These are phyloP conservation scores for Neurospora intermedia DNA, from an alignment of 495 filamentous ascomycete genomes.

Conservation along the genomic window DNA sequence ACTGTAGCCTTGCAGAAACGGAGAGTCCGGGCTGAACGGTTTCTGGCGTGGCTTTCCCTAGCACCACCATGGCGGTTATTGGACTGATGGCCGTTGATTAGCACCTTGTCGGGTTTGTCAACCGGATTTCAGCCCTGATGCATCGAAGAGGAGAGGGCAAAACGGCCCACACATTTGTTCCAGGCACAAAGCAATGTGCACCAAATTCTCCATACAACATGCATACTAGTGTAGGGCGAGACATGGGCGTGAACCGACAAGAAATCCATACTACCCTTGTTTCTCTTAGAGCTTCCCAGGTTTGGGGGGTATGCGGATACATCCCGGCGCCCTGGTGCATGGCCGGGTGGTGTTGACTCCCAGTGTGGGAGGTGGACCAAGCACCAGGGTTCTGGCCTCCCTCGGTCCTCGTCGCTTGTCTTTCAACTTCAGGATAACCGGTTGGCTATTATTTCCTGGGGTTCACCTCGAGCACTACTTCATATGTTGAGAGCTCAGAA, in stretches of 20 bases:
- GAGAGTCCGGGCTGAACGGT: not conserved
- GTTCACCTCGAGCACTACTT: not conserved
- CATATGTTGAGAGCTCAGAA: not conserved
- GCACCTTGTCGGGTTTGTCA: not conserved
- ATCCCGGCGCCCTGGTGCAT: conserved; percentile 18
- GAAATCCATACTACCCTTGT: conserved; percentile 6
- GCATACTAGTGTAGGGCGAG: not conserved
- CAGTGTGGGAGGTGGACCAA: not conserved
- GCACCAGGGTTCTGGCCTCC: not conserved
- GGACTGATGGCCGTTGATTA: not conserved
- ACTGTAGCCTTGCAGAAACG: not conserved
- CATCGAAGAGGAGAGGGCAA: not conserved
- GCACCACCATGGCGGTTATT: not conserved
- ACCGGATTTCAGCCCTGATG: not conserved
- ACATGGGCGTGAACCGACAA: not conserved
- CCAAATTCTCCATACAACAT: not conserved
- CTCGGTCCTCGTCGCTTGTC: not conserved
- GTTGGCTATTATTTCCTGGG: not conserved
- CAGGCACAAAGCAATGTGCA: not conserved
- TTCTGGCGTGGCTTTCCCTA: not conserved
- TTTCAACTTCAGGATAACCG: not conserved
- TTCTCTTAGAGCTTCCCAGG: conserved; percentile 7
- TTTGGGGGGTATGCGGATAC: conserved; percentile 13
- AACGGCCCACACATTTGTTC: not conserved
- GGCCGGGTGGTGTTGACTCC: conserved; percentile 1